Evolutionary conservation across 1,284 basidiomycete genomes (phyloP).

Genomic region (Sporisorium graminicola): DNA sequence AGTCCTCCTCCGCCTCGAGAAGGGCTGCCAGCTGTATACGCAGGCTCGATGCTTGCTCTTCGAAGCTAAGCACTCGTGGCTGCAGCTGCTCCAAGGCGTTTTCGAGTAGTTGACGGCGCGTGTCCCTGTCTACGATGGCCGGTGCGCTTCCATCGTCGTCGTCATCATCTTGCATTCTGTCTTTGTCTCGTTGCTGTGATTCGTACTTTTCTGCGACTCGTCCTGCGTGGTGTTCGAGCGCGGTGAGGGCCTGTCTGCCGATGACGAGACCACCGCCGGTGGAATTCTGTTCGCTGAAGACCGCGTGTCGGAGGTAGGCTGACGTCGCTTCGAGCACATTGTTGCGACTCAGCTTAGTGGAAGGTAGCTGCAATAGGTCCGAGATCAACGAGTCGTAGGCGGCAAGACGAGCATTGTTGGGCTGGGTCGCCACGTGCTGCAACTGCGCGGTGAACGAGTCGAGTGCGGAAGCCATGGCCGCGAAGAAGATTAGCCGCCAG

Average conservation of each 20-base stretch:
- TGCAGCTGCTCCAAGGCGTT: constrained; percentile 80
- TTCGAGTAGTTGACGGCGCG: constrained; percentile 75
- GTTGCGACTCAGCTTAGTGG: constrained; percentile 21
- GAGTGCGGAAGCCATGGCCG: constrained; percentile 22
- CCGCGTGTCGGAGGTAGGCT: constrained; percentile 79
- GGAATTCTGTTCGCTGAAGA: constrained; percentile 77
- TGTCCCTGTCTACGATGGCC: constrained; percentile 49
- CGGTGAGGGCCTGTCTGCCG: constrained; percentile 83
- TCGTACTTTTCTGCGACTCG: constrained; percentile 75
- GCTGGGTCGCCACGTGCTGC: constrained; percentile 39
- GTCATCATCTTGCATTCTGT: constrained; percentile 29
- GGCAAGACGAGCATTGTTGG: constrained; percentile 29
- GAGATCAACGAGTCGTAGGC: constrained; percentile 34
- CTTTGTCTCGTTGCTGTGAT: constrained; percentile 72
- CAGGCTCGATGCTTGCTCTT: constrained; percentile 88
- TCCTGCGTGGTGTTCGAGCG: constrained; percentile 74
- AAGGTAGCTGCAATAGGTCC: constrained; percentile 27
- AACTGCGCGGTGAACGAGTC: constrained; percentile 28
- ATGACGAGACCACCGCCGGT: constrained; percentile 80
- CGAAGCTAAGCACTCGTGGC: constrained; percentile 85
- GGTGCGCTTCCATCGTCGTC: constrained; percentile 28
- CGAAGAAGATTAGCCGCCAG: not conserved
- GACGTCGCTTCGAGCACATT: constrained; percentile 32
- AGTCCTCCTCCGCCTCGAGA: constrained; percentile 90
- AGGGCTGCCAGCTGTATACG: constrained; percentile 88